phyloP scores from a whole-genome alignment of 1,284 basidiomycete genomes.

The Cutaneotrichosporon daszewskae region DNA sequence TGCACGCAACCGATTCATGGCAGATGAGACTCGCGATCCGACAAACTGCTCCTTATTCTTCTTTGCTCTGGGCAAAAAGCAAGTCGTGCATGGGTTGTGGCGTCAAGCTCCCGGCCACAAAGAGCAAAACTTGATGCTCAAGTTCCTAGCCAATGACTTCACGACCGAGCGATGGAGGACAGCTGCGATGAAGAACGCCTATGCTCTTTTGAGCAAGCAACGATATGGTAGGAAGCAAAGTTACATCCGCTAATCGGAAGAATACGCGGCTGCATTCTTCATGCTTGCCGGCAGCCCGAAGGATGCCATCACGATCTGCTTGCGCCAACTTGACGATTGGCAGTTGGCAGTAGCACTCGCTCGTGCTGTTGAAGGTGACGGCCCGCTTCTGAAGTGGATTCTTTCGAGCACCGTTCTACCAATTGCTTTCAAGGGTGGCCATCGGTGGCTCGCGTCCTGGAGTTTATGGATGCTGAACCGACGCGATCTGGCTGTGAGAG shows the following conservation, averaged over 20 bases:
- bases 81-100: constrained; percentile 91
- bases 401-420: constrained; percentile 72
- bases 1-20: constrained; percentile 87
- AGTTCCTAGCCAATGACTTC: constrained; percentile 91
- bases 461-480: constrained; percentile 85
- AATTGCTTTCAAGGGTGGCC: constrained; percentile 73
- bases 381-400: constrained; percentile 67
- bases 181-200: constrained; percentile 95
- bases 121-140: constrained; percentile 84
- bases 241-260: constrained; percentile 48
- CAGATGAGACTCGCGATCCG: constrained; percentile 77
- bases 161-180: constrained; percentile 77
- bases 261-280: constrained; percentile 97
- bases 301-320: constrained; percentile 87
- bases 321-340: constrained; percentile 81
- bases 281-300: constrained; percentile 80
- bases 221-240: constrained; percentile 64
- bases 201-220: constrained; percentile 81
- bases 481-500: constrained; percentile 69
- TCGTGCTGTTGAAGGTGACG: constrained; percentile 72
- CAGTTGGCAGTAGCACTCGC: constrained; percentile 84
- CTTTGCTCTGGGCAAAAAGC: constrained; percentile 86
- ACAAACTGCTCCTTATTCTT: constrained; percentile 85
- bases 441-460: constrained; percentile 96
- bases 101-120: constrained; percentile 89